phyloP scores from a whole-genome alignment of 495 filamentous ascomycete genomes.

The Talaromyces liani region DNA sequence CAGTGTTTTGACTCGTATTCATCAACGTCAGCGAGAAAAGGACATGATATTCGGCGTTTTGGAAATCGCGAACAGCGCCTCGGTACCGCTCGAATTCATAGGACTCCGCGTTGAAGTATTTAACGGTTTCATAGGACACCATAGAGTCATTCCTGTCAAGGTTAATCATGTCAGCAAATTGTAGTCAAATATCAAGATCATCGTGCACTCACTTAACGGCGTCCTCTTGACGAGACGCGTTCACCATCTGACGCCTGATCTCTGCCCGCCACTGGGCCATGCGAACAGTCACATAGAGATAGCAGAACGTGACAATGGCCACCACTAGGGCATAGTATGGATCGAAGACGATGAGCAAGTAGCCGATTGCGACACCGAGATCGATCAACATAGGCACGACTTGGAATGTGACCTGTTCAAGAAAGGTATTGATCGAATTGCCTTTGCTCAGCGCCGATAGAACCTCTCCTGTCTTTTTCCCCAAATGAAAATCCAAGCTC shows the following conservation, averaged over 20 bases:
- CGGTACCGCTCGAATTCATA: conserved; percentile 89
- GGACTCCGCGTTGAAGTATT: conserved; percentile 95
- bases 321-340: conserved; percentile 90
- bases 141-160: conserved; percentile 78
- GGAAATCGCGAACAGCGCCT: conserved; percentile 70
- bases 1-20: conserved; percentile 88
- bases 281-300: conserved; percentile 89
- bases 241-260: conserved; percentile 87
- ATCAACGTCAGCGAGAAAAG: conserved; percentile 81
- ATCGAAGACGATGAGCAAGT: conserved; percentile 74
- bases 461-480: conserved; percentile 95
- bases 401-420: conserved; percentile 92
- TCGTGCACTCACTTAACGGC: conserved; percentile 60
- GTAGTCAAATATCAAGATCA: not conserved
- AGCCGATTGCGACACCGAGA: conserved; percentile 76
- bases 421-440: conserved; percentile 90
- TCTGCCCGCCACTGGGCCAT: conserved; percentile 92
- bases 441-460: conserved; percentile 92
- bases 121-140: conserved; percentile 96
- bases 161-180: not conserved
- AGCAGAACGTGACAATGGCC: conserved; percentile 86
- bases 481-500: conserved; percentile 92
- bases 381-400: conserved; percentile 93
- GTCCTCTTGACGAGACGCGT: conserved; percentile 87
- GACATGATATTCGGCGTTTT: conserved; percentile 81